Base-by-base conservation (phyloP, 805 yeast genomes). In the Zygosaccharomyces rouxii region DNA sequence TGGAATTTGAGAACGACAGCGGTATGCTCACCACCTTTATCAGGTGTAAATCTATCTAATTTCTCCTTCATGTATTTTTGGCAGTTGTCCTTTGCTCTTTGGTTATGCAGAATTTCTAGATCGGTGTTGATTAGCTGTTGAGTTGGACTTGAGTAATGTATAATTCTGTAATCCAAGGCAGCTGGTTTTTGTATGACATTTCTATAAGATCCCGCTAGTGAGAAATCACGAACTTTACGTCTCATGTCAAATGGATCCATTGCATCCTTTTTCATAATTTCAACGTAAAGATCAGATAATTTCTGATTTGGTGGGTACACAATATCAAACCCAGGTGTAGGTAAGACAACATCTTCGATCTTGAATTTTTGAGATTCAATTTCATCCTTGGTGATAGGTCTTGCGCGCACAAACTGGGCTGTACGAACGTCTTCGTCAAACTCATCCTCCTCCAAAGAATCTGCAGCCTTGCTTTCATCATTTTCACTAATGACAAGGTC, bases 271-370 rank as follows among this genome's bases (percentile, higher is more conserved):
- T 74, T 76, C 98, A 94, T 94, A 7, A 80, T 72, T 3, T 78
- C 80, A 38, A 78, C 77, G 62, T 90, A 90, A 1, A 79, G 78
- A 35, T 80, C 73, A 57, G 72, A 73, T 41, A 88, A 70, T 37
- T 75, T 66, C 46, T 74, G 75, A 59, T 88, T 86, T 9, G 76
- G 71, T 5, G 99, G 99, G 62, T 94, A 94, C 11, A 75, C 62
- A n/a, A 94, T 80, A 62, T 89, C 97, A 64, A 81, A 89, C 0
- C 99, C 99, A 2, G 99, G 99, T 0, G 96, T 80, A n/a, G 99
- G 98, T 47, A 94, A 72, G 2, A 95, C 96, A 25, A 94, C 75
- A 66, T 94, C 98, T 60, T 77, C 83, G 29, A 92, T 84, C 10
- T 84, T 67, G 62, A 75, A 86, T 46, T 74, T 77, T 0, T 79